Percentiles rank a stretch among this genome's conserved stretches.
These are phyloP conservation scores for Coniochaeta hoffmannii DNA, from an alignment of 2,329 filamentous ascomycete genomes.

Conservation along the genomic window DNA sequence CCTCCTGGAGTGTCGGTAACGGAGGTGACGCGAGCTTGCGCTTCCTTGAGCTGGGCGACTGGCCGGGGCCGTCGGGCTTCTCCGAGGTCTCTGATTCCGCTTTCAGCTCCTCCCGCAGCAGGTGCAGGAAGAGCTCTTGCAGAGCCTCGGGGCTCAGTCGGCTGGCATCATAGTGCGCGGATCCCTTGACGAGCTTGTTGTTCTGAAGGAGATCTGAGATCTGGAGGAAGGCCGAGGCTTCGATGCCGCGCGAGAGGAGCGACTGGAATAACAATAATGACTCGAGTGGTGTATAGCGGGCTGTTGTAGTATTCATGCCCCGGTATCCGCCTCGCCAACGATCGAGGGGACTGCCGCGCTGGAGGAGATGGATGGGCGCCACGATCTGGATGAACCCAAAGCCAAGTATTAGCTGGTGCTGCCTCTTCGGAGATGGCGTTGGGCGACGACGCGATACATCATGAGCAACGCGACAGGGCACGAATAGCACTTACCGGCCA, in stretches of 20 bases:
- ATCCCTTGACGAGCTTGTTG: slow-evolving; percentile 65
- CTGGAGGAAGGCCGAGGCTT: slow-evolving; percentile 23
- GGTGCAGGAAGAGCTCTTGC: slow-evolving; percentile 66
- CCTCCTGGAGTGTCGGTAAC: slow-evolving; percentile 58
- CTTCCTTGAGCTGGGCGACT: slow-evolving; percentile 57
- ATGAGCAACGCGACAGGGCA: not conserved
- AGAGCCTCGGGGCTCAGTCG: slow-evolving; percentile 73
- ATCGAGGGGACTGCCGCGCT: slow-evolving; percentile 24
- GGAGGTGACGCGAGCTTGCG: slow-evolving; percentile 64
- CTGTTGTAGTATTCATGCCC: slow-evolving; percentile 25
- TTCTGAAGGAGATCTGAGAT: slow-evolving; percentile 56
- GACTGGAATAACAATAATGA: slow-evolving; percentile 25
- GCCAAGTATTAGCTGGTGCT: not conserved
- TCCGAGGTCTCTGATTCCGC: slow-evolving; percentile 35
- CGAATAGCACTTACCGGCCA: not conserved
- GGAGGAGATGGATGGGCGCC: slow-evolving; percentile 27
- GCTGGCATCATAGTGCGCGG: slow-evolving; percentile 62
- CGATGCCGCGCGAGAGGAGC: slow-evolving; percentile 20
- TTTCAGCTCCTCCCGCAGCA: slow-evolving; percentile 67
- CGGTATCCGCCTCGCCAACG: slow-evolving; percentile 23
- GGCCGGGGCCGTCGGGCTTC: slow-evolving; percentile 33
- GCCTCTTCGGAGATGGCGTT: not conserved
- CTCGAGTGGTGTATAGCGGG: slow-evolving; percentile 27
- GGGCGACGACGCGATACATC: not conserved
- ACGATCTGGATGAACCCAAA: slow-evolving; percentile 15